These are phyloP conservation scores for Gnaphalium uliginosum DNA, from an alignment of 129 eudicot genomes.

Conservation along the genomic window DNA sequence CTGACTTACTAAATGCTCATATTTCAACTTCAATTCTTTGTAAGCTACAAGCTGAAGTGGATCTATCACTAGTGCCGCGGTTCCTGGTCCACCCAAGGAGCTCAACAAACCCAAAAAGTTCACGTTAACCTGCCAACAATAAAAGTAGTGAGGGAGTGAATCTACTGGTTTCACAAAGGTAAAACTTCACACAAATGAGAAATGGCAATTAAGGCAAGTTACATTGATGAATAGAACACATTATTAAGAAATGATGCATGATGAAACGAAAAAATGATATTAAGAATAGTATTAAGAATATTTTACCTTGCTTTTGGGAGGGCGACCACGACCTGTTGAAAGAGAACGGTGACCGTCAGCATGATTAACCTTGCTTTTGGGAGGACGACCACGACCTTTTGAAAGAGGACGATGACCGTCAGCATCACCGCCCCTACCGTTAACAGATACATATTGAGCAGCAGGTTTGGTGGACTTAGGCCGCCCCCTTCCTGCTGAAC, in stretches of 20 bases:
- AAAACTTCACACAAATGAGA: background rate
- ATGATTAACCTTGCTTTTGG: no score
- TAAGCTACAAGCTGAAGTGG: slow-evolving; percentile 45
- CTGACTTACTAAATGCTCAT: slow-evolving; percentile 50
- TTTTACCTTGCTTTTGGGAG: slow-evolving; percentile 16
- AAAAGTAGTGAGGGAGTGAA: background rate
- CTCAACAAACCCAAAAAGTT: background rate
- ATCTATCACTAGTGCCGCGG: slow-evolving; percentile 34
- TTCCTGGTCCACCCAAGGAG: slow-evolving; percentile 36
- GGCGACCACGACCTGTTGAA: slow-evolving; percentile 11
- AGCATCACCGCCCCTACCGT: slow-evolving; percentile 1
- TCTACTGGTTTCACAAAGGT: background rate
- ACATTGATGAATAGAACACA: background rate
- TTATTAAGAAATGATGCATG: background rate
- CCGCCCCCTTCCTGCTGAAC: slow-evolving; percentile 45
- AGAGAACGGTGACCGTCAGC: no score
- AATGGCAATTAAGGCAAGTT: background rate
- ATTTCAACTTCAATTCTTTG: slow-evolving; percentile 50
- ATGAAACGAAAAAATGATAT: background rate
- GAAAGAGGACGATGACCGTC: slow-evolving; percentile 4
- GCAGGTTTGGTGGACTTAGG: slow-evolving; percentile 19
- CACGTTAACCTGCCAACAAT: background rate
- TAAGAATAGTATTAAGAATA: background rate
- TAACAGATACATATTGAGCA: no score
- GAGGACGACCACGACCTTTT: background rate